Evolutionary conservation across 139 green algal genomes (phyloP).

Genomic region (Chlorella sp.): DNA sequence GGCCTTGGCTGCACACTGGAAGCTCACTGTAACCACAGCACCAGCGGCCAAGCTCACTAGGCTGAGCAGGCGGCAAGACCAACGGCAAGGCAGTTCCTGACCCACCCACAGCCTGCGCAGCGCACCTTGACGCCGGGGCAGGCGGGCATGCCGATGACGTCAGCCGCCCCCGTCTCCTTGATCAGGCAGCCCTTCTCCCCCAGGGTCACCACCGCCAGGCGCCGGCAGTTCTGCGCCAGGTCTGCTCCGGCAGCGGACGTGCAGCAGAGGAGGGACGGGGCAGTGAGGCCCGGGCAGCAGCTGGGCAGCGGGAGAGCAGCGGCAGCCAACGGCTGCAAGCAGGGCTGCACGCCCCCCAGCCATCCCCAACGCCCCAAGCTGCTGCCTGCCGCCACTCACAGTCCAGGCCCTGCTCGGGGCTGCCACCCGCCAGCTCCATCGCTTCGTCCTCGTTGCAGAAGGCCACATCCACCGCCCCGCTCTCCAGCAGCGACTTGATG

Average conservation of each 20-base stretch:
- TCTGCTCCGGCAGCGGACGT: constrained; percentile 40
- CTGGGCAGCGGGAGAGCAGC: background rate
- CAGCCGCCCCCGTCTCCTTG: constrained; percentile 10
- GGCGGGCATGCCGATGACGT: constrained; percentile 48
- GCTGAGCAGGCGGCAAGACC: too few species aligned
- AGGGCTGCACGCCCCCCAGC: background rate
- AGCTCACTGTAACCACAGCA: too few species aligned
- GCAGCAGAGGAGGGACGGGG: background rate
- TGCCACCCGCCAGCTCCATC: constrained; percentile 27
- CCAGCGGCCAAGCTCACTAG: too few species aligned
- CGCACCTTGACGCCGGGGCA: constrained; percentile 46
- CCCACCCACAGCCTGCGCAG: too few species aligned
- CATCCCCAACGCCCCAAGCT: background rate
- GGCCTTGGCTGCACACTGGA: too few species aligned
- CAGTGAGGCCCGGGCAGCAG: background rate
- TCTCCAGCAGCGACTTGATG: constrained; percentile 49
- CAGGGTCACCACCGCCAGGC: constrained; percentile 63
- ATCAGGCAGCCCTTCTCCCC: constrained; percentile 65
- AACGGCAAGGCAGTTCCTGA: background rate
- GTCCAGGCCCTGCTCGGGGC: background rate
- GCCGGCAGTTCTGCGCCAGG: constrained; percentile 46
- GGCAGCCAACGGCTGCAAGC: background rate
- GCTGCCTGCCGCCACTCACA: background rate
- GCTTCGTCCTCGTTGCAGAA: constrained; percentile 78
- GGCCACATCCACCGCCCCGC: constrained; percentile 41